Conservation (phyloP, 352 stramenopile genomes). For the Globisporangium paroecandrum region DNA sequence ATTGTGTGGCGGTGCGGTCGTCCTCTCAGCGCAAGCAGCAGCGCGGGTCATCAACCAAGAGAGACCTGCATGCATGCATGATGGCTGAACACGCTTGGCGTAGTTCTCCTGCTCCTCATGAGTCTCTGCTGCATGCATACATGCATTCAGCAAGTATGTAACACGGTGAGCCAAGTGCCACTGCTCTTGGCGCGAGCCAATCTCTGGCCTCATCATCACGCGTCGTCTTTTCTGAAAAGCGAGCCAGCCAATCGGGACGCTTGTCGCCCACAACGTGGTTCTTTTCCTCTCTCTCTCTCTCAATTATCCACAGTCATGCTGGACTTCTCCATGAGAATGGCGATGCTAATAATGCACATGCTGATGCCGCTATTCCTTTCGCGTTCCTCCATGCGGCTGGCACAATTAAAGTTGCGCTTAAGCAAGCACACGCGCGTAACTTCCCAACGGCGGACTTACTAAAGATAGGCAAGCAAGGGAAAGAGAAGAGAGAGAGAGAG, state of each 20-base stretch:
- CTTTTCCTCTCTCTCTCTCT: background rate
- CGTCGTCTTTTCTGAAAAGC: background rate
- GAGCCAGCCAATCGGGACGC: constrained; percentile 4
- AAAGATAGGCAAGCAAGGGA: constrained; percentile 3
- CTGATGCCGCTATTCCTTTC: background rate
- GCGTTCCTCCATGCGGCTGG: background rate
- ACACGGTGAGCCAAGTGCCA: background rate
- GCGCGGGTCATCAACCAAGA: no score
- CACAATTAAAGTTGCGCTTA: background rate
- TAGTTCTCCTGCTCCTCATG: no score
- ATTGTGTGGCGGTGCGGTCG: background rate
- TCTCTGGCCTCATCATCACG: background rate
- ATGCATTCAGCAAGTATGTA: background rate
- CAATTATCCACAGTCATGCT: background rate
- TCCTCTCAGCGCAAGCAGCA: no score
- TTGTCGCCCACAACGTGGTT: background rate
- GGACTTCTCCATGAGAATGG: background rate
- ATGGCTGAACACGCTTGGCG: no score
- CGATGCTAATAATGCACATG: background rate
- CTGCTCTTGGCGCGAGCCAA: background rate
- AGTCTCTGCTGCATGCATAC: no score
- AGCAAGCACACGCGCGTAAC: background rate
- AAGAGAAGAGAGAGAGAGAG: background rate
- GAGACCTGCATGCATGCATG: no score
- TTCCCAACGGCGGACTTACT: constrained; percentile 2